Evolutionary conservation across 2,329 filamentous ascomycete genomes (phyloP).

Genomic region (Venturia asperata): DNA sequence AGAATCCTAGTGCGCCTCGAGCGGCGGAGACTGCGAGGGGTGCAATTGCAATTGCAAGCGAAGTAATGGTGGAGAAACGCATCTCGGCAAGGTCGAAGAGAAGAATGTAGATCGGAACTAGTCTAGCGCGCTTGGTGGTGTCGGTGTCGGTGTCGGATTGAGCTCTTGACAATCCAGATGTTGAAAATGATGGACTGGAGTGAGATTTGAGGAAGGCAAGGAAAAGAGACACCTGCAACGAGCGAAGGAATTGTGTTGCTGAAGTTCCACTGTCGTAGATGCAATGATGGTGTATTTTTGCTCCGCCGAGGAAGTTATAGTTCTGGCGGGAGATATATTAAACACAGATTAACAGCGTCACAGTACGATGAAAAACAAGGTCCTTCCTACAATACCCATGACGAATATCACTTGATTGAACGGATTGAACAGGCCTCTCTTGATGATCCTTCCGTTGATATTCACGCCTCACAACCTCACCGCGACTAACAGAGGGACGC

Average conservation of each 20-base stretch:
- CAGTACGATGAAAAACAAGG: not conserved
- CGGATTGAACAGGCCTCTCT: too few species aligned
- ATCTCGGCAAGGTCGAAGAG: conserved; percentile 24
- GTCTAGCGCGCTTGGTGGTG: not conserved
- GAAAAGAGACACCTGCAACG: not conserved
- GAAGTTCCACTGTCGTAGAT: not conserved
- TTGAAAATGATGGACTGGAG: not conserved
- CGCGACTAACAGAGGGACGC: too few species aligned
- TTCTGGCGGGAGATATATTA: not conserved
- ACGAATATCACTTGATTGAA: not conserved
- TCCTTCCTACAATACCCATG: not conserved
- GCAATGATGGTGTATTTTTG: not conserved
- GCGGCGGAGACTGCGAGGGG: conserved; percentile 43
- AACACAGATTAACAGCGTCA: not conserved
- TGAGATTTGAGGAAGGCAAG: not conserved
- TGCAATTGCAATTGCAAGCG: conserved; percentile 29
- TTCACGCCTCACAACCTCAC: too few species aligned
- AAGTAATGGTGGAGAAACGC: conserved; percentile 31
- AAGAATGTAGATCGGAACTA: not conserved
- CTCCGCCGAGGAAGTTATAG: not conserved
- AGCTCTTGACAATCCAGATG: not conserved
- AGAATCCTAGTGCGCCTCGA: conserved; percentile 55
- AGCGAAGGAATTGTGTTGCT: not conserved
- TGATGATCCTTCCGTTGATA: too few species aligned
- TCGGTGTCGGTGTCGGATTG: not conserved